phyloP scores from a whole-genome alignment of 345 rosid species.

The Aquilaria sinensis region DNA sequence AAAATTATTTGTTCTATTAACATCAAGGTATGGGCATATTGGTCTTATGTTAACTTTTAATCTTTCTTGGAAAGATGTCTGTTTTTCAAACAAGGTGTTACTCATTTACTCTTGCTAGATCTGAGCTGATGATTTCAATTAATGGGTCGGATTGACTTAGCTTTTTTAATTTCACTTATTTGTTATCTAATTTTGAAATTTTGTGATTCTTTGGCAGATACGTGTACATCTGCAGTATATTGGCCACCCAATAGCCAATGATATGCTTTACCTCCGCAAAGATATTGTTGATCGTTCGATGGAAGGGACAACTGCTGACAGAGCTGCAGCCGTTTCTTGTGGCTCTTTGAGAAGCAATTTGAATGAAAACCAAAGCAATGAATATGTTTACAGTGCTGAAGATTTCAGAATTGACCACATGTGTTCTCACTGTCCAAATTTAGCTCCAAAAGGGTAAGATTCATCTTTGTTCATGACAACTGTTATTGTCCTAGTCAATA shows the following conservation, averaged over 20 bases:
- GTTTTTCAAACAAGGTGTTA: neutral
- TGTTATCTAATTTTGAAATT: neutral
- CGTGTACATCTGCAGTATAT: conserved; percentile 78
- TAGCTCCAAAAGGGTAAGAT: conserved; percentile 74
- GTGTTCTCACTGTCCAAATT: conserved; percentile 74
- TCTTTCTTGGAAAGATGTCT: neutral
- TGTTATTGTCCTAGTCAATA: neutral
- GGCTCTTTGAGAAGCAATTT: conserved; percentile 18
- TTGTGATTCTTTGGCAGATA: conserved; percentile 40
- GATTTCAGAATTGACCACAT: conserved; percentile 74
- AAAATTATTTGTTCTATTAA: too few relatives aligned
- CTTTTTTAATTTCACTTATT: neutral
- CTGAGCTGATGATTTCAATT: too few relatives aligned
- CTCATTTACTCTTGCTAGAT: too few relatives aligned
- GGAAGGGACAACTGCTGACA: conserved; percentile 44
- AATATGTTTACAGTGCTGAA: conserved; percentile 29
- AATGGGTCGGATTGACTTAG: too few relatives aligned
- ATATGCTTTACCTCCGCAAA: conserved; percentile 62
- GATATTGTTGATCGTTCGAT: conserved; percentile 27
- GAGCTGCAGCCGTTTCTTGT: conserved; percentile 37
- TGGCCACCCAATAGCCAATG: conserved; percentile 94
- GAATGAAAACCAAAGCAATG: conserved; percentile 10
- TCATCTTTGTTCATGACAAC: neutral
- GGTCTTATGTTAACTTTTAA: neutral
- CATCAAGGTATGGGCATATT: neutral